Evolutionary conservation across 2,329 filamentous ascomycete genomes (phyloP).

Genomic region (Colletotrichum sidae): DNA sequence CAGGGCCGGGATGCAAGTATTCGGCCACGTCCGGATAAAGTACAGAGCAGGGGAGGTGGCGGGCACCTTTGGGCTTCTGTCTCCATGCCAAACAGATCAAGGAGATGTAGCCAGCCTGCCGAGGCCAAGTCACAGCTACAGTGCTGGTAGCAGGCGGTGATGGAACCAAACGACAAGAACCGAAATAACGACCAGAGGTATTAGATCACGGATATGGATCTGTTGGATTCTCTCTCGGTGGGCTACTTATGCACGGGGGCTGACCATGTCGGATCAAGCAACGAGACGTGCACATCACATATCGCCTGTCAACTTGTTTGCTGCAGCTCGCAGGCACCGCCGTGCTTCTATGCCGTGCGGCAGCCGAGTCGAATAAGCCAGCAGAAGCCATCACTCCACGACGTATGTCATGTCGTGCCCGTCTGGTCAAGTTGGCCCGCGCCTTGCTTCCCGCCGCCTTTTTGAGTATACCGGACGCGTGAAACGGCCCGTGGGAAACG

Average conservation of each 20-base stretch:
- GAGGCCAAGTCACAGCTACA: too few species aligned
- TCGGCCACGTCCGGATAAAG: not conserved
- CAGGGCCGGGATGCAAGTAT: not conserved
- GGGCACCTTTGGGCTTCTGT: not conserved
- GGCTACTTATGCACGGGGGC: too few species aligned
- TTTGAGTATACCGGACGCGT: constrained; percentile 13
- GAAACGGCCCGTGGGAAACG: constrained; percentile 20
- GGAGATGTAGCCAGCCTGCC: not conserved
- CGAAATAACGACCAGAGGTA: too few species aligned
- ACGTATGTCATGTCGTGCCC: too few species aligned
- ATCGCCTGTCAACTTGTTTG: not conserved
- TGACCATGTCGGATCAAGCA: too few species aligned
- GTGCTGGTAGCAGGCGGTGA: too few species aligned
- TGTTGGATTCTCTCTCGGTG: too few species aligned
- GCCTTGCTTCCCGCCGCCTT: constrained; percentile 1
- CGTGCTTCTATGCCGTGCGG: constrained; percentile 9
- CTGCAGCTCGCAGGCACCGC: constrained; percentile 7
- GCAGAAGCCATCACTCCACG: too few species aligned
- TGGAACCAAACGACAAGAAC: too few species aligned
- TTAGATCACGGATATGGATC: too few species aligned
- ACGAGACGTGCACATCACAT: constrained; percentile 8
- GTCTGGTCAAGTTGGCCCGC: too few species aligned
- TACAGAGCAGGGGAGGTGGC: constrained; percentile 1
- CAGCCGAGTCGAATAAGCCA: not conserved
- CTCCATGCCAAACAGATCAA: not conserved